These are phyloP conservation scores for Mercurialis annua DNA, from an alignment of 345 rosid species.

Conservation along the genomic window DNA sequence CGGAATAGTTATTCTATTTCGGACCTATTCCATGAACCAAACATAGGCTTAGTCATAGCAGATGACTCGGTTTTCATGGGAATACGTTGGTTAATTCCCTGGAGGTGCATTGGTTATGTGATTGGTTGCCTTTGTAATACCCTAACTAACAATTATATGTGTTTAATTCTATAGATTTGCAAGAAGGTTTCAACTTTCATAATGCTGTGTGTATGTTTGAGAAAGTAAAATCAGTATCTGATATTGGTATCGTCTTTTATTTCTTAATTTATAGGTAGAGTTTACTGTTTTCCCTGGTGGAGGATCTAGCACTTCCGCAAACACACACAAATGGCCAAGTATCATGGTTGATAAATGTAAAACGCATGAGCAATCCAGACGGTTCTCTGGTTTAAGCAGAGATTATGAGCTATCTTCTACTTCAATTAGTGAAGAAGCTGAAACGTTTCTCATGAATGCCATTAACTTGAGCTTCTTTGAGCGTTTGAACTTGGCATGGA, in stretches of 20 bases:
- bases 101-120: background rate
- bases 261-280: slow-evolving; percentile 41
- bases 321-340: slow-evolving; percentile 33
- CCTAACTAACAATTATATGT: background rate
- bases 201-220: background rate
- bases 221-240: slow-evolving; percentile 8
- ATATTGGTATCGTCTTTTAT: background rate
- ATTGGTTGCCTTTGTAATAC: background rate
- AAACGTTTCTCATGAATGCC: slow-evolving; percentile 65
- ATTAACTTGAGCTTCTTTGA: slow-evolving; percentile 81
- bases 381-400: slow-evolving; percentile 42
- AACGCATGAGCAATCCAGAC: slow-evolving; percentile 31
- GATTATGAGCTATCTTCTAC: slow-evolving; percentile 51
- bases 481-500: slow-evolving; percentile 88
- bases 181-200: background rate
- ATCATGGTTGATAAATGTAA: slow-evolving; percentile 26
- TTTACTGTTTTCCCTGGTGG: slow-evolving; percentile 39
- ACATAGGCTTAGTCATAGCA: background rate
- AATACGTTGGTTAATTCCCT: background rate
- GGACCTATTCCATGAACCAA: background rate
- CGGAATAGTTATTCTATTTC: no score
- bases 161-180: background rate
- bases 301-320: slow-evolving; percentile 31
- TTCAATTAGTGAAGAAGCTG: slow-evolving; percentile 60
- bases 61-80: background rate